A percentile compares a stretch with the other conserved stretches of the same genome.
phyloP scores from a whole-genome alignment of 805 yeast genomes.

The Yamadazyma kitorensis region DNA sequence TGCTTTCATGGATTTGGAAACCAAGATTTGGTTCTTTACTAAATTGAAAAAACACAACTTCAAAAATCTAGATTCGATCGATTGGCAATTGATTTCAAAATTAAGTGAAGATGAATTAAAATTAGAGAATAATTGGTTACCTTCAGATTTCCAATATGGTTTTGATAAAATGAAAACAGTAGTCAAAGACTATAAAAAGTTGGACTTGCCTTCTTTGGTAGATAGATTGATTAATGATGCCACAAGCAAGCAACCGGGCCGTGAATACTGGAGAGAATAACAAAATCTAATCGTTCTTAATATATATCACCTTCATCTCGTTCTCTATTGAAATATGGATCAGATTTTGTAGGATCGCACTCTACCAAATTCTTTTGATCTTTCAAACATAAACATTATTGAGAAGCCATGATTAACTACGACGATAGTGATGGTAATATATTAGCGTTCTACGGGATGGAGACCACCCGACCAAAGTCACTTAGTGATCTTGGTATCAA shows the following conservation, averaged over 20 bases:
- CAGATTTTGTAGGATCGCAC: no score
- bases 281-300: no score
- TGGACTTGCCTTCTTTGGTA: constrained; percentile 15
- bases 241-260: background rate
- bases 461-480: constrained; percentile 21
- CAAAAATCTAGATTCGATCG: constrained; percentile 24
- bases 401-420: constrained; percentile 25
- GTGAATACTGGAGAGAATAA: no score
- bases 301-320: no score
- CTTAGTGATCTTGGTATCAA: constrained; percentile 16
- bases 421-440: constrained; percentile 28
- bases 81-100: constrained; percentile 34
- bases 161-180: constrained; percentile 58
- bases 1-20: constrained; percentile 28
- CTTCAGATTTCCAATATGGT: constrained; percentile 57
- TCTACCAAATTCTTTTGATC: no score
- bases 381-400: no score
- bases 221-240: constrained; percentile 12
- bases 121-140: constrained; percentile 43
- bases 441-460: constrained; percentile 27
- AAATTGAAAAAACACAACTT: constrained; percentile 25
- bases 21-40: constrained; percentile 39
- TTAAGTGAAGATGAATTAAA: constrained; percentile 23
- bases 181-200: constrained; percentile 39
- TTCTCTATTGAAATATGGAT: no score